Percentiles rank a stretch among this genome's conserved stretches.
Conservation (phyloP, 106 monocot species). For the Hemerocallis citrina region DNA sequence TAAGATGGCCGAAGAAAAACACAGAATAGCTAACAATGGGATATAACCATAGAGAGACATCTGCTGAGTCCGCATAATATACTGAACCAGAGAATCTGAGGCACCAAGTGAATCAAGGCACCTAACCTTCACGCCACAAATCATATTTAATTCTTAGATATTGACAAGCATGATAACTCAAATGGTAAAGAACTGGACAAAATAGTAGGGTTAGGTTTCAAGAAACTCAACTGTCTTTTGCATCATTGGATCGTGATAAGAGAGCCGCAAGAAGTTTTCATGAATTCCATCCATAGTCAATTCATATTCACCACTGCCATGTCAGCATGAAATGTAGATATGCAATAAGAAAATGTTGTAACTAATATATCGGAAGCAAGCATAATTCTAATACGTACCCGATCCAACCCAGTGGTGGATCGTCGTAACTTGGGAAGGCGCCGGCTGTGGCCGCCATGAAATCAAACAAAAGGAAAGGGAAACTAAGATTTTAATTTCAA, state of each 20-base stretch:
- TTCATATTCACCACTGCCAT: conserved; percentile 89
- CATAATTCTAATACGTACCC: too few relatives aligned
- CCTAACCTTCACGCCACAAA: conserved; percentile 38
- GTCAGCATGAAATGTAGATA: conserved; percentile 7
- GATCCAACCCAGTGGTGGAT: too few relatives aligned
- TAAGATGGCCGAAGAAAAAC: neutral
- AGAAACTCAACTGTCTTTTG: conserved; percentile 66
- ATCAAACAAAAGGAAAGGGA: too few relatives aligned
- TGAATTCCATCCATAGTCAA: conserved; percentile 97
- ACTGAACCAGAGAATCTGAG: conserved; percentile 66
- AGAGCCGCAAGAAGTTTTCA: conserved; percentile 74
- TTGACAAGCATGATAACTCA: neutral
- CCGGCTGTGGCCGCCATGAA: too few relatives aligned
- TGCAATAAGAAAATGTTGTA: neutral
- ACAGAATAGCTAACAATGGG: neutral
- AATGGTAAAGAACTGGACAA: neutral
- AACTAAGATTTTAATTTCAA: too few relatives aligned
- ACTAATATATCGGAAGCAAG: neutral
- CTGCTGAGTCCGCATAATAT: conserved; percentile 65
- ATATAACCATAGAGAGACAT: conserved; percentile 69
- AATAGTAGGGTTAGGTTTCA: neutral
- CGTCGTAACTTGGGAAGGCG: too few relatives aligned
- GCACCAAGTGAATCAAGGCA: conserved; percentile 71
- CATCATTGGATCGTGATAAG: conserved; percentile 93
- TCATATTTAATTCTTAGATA: neutral